Base-by-base conservation (phyloP, 139 green algal genomes). In the Tetraselmis striata region DNA sequence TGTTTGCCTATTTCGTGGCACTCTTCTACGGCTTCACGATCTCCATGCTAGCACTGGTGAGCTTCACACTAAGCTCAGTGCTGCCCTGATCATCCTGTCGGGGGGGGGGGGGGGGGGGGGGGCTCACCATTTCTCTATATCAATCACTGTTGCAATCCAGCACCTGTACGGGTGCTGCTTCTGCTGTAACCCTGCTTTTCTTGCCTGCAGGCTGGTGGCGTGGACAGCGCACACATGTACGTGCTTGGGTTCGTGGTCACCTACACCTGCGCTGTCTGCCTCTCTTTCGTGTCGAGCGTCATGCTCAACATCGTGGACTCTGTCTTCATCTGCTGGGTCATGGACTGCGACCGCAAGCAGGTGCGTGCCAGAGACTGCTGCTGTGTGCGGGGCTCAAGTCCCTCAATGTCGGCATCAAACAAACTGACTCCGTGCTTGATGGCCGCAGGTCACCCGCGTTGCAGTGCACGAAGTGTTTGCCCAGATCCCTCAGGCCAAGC, bases 331-430 rank as follows among this genome's bases (percentile, higher is more conserved):
- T 67, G 11, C 45, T 67, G 45, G 45, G 45, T 67, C 45, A 67
- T 67, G 45, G 45, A 67, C 45, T 67, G 45, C 59, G 31, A 75
- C 30, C 76, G 76, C 76, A 79, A 45, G 29, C 29, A 79, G 29
- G 45, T n/a, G n/a, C n/a, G n/a, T n/a, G n/a, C n/a, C n/a, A n/a
- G n/a, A n/a, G n/a, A n/a, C n/a, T n/a, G n/a, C n/a, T n/a, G n/a
- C n/a, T n/a, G n/a, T n/a, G n/a, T n/a, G n/a, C n/a, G n/a, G n/a
- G n/a, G n/a, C n/a, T n/a, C n/a, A n/a, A n/a, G n/a, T n/a, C n/a
- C n/a, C n/a, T n/a, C n/a, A n/a, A n/a, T n/a, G n/a, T n/a, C n/a
- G n/a, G n/a, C n/a, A n/a, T n/a, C n/a, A n/a, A n/a, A n/a, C n/a
- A n/a, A n/a, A n/a, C n/a, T n/a, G n/a, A n/a, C n/a, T n/a, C n/a